Percentiles rank a stretch among this genome's conserved stretches.
phyloP scores from a whole-genome alignment of 2,329 filamentous ascomycete genomes.

The Fusarium multiceps region DNA sequence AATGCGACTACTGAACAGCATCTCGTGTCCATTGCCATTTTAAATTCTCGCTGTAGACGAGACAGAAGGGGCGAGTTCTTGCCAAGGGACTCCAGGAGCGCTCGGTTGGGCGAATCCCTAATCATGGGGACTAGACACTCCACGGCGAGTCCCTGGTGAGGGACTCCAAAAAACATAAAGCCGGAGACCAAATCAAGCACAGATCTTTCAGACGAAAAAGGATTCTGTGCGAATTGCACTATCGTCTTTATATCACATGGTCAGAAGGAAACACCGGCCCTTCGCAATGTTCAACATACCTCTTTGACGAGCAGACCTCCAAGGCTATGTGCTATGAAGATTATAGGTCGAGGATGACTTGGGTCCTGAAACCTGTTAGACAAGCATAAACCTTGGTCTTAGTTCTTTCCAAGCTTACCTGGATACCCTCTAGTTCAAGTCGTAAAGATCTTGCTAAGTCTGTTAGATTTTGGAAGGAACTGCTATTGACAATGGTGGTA shows the following conservation, averaged over 20 bases:
- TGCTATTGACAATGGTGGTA: not conserved
- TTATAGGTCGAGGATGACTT: not conserved
- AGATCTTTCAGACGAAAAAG: accelerated
- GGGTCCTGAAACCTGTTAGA: not conserved
- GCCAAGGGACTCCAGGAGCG: not conserved
- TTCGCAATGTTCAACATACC: not conserved
- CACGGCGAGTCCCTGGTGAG: not conserved
- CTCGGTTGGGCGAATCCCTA: not conserved
- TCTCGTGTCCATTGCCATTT: accelerated
- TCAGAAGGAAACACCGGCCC: too few species aligned
- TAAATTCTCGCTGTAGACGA: not conserved
- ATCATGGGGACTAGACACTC: not conserved
- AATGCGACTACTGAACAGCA: not conserved
- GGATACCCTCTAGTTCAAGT: not conserved
- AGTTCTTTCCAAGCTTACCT: too few species aligned
- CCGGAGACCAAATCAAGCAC: not conserved
- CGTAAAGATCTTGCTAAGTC: not conserved
- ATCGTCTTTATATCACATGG: not conserved
- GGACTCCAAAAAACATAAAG: not conserved
- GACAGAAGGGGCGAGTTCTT: not conserved
- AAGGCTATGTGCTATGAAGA: not conserved
- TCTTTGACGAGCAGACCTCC: conserved; percentile 7
- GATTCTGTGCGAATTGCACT: not conserved
- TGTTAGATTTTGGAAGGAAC: not conserved
- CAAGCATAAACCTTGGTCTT: too few species aligned